Evolutionary conservation across 306 rosid species (phyloP).

Genomic region (Rubus idaeus): DNA sequence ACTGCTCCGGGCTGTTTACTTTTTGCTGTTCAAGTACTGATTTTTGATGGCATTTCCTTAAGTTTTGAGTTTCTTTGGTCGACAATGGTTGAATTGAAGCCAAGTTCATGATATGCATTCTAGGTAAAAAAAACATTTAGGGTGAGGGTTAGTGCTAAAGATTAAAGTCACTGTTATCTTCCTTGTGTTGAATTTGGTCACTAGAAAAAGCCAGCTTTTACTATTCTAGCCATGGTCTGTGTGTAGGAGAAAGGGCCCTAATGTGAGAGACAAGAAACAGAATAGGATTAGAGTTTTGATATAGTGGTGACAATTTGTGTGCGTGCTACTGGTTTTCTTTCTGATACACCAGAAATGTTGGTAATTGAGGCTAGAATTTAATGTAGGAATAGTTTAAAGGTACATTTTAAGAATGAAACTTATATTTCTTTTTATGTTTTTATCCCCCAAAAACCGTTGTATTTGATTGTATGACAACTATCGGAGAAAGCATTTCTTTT

Average conservation of each 20-base stretch:
- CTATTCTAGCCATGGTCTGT: background rate
- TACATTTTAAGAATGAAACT: background rate
- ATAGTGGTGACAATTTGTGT: background rate
- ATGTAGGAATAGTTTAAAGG: background rate
- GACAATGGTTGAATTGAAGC: background rate
- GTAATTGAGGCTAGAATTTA: background rate
- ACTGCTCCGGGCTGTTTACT: background rate
- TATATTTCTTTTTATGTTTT: background rate
- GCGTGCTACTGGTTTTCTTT: background rate
- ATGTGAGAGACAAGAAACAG: background rate
- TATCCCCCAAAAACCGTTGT: background rate
- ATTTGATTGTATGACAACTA: background rate
- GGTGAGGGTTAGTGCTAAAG: background rate
- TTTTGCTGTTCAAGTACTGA: constrained; percentile 12
- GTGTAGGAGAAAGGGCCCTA: background rate
- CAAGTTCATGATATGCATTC: background rate
- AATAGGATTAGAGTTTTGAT: background rate
- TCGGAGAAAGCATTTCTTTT: background rate
- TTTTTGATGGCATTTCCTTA: constrained; percentile 18
- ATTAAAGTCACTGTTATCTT: background rate
- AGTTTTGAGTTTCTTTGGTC: background rate
- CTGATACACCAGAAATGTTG: background rate
- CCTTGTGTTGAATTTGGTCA: background rate
- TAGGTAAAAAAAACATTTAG: background rate
- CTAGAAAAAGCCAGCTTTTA: background rate